phyloP scores from a whole-genome alignment of 2,329 filamentous ascomycete genomes.

The Beauveria sp. region DNA sequence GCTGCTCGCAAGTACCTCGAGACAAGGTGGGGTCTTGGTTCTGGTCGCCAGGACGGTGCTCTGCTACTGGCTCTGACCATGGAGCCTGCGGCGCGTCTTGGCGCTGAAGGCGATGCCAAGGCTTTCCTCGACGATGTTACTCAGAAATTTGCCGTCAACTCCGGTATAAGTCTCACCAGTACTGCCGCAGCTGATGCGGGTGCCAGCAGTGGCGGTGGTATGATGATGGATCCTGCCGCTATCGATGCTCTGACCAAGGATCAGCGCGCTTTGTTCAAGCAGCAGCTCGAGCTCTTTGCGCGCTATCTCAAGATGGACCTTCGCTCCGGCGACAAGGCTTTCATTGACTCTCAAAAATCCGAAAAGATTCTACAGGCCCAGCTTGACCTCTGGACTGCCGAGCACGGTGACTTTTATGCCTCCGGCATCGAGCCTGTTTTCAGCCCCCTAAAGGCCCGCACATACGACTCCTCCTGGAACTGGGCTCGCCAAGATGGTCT shows the following conservation, averaged over 20 bases:
- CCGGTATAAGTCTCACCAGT: constrained; percentile 76
- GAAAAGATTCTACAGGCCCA: constrained; percentile 85
- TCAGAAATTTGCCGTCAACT: constrained; percentile 79
- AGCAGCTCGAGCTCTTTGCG: constrained; percentile 91
- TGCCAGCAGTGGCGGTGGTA: constrained; percentile 66
- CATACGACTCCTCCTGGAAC: constrained; percentile 98
- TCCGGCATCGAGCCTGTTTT: constrained; percentile 91
- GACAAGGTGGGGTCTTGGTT: constrained; percentile 80
- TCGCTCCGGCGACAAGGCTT: constrained; percentile 91
- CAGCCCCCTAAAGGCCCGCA: constrained; percentile 84
- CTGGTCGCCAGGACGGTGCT: constrained; percentile 85
- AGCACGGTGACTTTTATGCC: constrained; percentile 96
- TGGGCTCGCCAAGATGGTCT: constrained; percentile 97
- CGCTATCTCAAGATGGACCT: constrained; percentile 97
- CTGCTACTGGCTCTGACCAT: constrained; percentile 84
- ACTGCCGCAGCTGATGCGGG: constrained; percentile 67
- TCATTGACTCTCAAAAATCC: constrained; percentile 75
- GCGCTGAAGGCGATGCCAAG: constrained; percentile 86
- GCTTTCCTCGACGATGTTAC: constrained; percentile 80
- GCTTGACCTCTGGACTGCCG: constrained; percentile 86
- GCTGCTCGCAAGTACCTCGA: constrained; percentile 91
- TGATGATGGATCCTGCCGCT: constrained; percentile 99
- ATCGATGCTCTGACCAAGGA: constrained; percentile 97
- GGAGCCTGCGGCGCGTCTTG: constrained; percentile 83
- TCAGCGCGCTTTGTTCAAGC: constrained; percentile 92